A percentile compares a stretch with the other conserved stretches of the same genome.
phyloP scores from a whole-genome alignment of 805 yeast genomes.

The Ogataea populi-albae region DNA sequence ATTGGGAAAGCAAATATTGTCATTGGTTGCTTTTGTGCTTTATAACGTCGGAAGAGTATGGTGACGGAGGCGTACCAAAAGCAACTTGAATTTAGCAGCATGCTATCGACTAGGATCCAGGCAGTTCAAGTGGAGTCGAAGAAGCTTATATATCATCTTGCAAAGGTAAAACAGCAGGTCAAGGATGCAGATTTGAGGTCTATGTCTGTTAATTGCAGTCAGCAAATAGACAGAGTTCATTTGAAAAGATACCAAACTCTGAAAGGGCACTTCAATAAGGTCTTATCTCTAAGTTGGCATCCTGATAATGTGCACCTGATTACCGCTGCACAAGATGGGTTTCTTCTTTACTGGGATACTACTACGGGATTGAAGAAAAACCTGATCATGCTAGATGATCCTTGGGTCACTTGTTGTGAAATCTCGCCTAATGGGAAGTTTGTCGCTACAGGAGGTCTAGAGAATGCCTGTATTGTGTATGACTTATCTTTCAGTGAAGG shows the following conservation, averaged over 20 bases:
- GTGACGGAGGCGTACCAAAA: slow-evolving; percentile 15
- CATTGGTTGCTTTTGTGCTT: slow-evolving; percentile 2
- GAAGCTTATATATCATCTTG: slow-evolving; percentile 24
- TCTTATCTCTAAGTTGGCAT: slow-evolving; percentile 69
- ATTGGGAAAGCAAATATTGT: background rate
- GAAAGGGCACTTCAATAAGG: slow-evolving; percentile 70
- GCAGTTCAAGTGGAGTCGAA: slow-evolving; percentile 27
- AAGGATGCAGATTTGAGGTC: slow-evolving; percentile 26
- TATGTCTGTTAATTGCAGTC: slow-evolving; percentile 26
- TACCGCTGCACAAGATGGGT: slow-evolving; percentile 85
- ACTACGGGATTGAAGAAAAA: slow-evolving; percentile 65
- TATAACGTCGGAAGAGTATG: slow-evolving; percentile 7
- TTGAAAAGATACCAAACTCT: slow-evolving; percentile 34
- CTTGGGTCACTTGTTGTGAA: slow-evolving; percentile 77
- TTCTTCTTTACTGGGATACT: slow-evolving; percentile 79
- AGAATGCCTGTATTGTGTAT: slow-evolving; percentile 74
- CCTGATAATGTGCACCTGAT: slow-evolving; percentile 57
- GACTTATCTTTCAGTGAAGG: slow-evolving; percentile 29
- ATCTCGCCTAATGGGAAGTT: slow-evolving; percentile 61
- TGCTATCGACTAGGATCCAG: slow-evolving; percentile 21
- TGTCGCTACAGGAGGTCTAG: slow-evolving; percentile 81
- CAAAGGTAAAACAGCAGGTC: slow-evolving; percentile 26
- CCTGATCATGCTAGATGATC: slow-evolving; percentile 69
- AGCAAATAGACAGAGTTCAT: slow-evolving; percentile 6
- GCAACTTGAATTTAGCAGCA: slow-evolving; percentile 25